Conservation (phyloP, 345 rosid genomes). For the Eucalyptus urophylla region DNA sequence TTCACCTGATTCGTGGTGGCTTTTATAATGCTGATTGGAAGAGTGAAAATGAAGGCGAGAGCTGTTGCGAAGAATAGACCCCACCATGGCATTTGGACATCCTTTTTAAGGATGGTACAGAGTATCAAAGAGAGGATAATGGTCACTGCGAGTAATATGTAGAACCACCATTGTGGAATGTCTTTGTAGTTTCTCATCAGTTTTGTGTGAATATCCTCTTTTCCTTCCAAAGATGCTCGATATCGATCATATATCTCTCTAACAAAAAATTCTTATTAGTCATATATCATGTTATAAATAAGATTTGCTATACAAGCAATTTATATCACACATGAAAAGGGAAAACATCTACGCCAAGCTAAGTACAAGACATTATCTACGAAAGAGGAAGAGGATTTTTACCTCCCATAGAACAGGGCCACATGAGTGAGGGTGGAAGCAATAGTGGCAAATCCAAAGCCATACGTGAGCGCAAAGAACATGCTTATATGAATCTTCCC, state of each 20-base stretch:
- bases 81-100: slow-evolving; percentile 8
- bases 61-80: neutral
- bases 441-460: too few relatives aligned
- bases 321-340: neutral
- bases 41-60: slow-evolving; percentile 3
- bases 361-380: neutral
- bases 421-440: too few relatives aligned
- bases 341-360: neutral
- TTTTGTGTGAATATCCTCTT: neutral
- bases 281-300: neutral
- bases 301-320: neutral
- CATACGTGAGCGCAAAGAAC: too few relatives aligned
- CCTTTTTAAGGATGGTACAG: neutral
- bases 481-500: too few relatives aligned
- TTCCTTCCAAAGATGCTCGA: neutral
- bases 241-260: neutral
- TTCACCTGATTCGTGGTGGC: neutral
- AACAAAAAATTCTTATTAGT: neutral
- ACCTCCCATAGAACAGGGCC: too few relatives aligned
- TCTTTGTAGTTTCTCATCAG: neutral
- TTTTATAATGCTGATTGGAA: neutral
- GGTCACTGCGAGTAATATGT: neutral
- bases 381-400: too few relatives aligned
- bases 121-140: neutral
- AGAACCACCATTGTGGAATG: neutral